Evolutionary conservation across 2,329 filamentous ascomycete species (phyloP).

Genomic region (Neonectria faginata): DNA sequence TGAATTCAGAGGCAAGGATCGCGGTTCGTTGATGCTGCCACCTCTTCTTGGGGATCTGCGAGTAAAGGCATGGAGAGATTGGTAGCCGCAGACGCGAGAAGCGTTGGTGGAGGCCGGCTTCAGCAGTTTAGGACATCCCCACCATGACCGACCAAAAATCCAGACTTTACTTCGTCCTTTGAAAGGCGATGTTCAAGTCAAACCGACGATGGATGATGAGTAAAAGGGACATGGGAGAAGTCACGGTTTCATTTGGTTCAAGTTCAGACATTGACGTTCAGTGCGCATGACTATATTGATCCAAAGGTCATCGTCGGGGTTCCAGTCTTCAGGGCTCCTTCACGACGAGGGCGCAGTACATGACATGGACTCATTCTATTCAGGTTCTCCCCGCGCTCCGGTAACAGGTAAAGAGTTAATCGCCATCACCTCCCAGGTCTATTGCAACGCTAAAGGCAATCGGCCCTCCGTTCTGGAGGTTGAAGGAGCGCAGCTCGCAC

Average conservation of each 20-base stretch:
- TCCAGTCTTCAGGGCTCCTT: neutral
- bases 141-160: too few species aligned
- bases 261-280: neutral
- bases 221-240: too few species aligned
- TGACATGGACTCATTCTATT: constrained; percentile 32
- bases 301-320: neutral
- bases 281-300: neutral
- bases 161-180: too few species aligned
- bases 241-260: too few species aligned
- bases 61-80: constrained; percentile 52
- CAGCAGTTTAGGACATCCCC: too few species aligned
- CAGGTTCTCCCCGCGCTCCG: constrained; percentile 16
- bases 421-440: constrained; percentile 26
- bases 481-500: constrained; percentile 5
- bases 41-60: constrained; percentile 54
- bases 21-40: constrained; percentile 47
- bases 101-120: too few species aligned
- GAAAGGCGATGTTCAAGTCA: too few species aligned
- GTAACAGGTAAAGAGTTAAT: constrained; percentile 19
- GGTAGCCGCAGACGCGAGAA: constrained; percentile 44
- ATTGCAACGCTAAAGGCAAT: constrained; percentile 28
- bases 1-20: too few species aligned
- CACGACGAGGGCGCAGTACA: neutral
- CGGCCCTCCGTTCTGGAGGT: constrained; percentile 6
- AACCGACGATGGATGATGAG: too few species aligned